Percentiles rank a stretch among this genome's conserved stretches.
phyloP scores from a whole-genome alignment of 345 rosid genomes.

The Citropsis articulata region DNA sequence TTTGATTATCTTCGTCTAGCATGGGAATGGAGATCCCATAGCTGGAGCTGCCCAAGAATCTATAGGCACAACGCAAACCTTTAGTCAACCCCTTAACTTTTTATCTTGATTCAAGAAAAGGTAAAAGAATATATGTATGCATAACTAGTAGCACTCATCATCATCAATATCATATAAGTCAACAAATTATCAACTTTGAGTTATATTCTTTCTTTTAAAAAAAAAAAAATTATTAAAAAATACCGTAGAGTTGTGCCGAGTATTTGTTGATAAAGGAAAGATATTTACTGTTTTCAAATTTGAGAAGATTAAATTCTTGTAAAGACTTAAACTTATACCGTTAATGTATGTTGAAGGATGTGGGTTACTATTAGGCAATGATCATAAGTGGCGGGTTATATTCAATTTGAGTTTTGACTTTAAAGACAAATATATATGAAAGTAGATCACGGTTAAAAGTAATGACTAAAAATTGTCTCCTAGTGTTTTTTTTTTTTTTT shows the following conservation, averaged over 20 bases:
- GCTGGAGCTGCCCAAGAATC: constrained; percentile 15
- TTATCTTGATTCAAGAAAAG: constrained; percentile 19
- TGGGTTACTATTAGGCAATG: no score
- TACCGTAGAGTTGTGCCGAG: no score
- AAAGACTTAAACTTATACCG: no score
- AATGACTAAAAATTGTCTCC: no score
- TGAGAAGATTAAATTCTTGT: no score
- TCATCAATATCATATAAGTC: not conserved
- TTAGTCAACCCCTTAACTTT: constrained; percentile 25
- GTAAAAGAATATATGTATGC: not conserved
- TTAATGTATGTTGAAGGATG: no score
- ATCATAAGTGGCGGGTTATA: not conserved
- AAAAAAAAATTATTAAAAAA: no score
- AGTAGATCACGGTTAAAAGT: not conserved
- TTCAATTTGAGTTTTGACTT: not conserved
- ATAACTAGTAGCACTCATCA: not conserved
- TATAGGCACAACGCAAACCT: constrained; percentile 10
- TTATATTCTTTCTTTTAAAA: no score
- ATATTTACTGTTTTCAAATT: no score
- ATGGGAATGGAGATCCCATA: not conserved
- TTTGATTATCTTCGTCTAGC: not conserved
- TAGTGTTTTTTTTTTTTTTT: no score
- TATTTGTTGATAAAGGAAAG: no score
- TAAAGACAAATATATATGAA: not conserved
- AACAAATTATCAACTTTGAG: no score